Evolutionary conservation across 306 rosid species (phyloP).

Genomic region (Dalbergia oliveri): DNA sequence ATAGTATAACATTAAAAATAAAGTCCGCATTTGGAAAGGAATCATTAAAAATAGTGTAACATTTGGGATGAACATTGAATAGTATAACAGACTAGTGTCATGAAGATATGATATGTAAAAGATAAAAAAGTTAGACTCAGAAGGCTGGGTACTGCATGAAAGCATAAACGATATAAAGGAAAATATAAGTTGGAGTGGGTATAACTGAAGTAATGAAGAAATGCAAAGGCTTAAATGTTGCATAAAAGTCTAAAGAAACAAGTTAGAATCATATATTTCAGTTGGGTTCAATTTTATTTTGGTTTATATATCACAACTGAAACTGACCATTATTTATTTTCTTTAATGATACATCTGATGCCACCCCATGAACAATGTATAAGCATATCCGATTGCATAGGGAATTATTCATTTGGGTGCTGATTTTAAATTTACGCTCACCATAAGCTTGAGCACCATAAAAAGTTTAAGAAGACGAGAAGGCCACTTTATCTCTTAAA

Average conservation of each 20-base stretch:
- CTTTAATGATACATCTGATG: conserved; percentile 1
- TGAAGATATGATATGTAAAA: not conserved
- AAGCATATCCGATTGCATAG: not conserved
- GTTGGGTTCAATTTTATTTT: not conserved
- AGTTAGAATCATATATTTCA: not conserved
- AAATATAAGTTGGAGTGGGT: not conserved
- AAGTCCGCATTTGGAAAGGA: no score
- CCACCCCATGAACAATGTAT: not conserved
- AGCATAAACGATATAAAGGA: not conserved
- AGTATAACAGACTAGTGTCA: not conserved
- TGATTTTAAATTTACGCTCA: not conserved
- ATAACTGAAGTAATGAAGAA: not conserved
- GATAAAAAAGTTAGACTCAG: not conserved
- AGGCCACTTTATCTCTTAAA: not conserved
- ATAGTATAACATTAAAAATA: no score
- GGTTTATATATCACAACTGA: not conserved
- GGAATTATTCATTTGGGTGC: not conserved
- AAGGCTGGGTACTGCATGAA: not conserved
- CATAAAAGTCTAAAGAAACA: not conserved
- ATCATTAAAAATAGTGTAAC: no score
- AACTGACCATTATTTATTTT: not conserved
- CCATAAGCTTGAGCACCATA: not conserved
- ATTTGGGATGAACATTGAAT: not conserved
- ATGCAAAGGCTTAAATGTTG: not conserved
- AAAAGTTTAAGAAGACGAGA: not conserved